Evolutionary conservation across 768 basidiomycete species (phyloP), one percentile per base, ranked within the genome.

Genomic region (Boletus rubescentipes): DNA sequence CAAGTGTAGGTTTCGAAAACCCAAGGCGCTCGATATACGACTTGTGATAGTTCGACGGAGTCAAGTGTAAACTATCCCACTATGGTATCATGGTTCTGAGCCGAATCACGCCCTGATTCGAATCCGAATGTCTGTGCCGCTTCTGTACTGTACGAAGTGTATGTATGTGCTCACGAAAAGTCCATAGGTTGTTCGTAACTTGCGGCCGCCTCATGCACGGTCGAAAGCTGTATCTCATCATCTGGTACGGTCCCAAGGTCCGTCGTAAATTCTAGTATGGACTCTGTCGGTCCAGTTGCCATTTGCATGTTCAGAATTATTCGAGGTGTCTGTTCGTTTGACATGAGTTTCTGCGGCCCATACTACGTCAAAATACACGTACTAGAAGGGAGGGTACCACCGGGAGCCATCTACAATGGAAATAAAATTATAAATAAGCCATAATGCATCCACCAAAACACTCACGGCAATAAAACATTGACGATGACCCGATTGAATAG

Each of bases 381-480:
- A 64, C 63, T 4, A 65, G 34, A 26, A 64, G 2, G 9, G 63
- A 40, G 12, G 63, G 54, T 4, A 46, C 14, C 12, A 40, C n/a
- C 1, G 45, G 3, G 32, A 60, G 2, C 63, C 64, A 64, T 51
- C 63, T 64, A 15, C 21, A 35, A 9, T 26, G 8, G 14, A n/a
- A 42, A 49, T 1, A 9, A 35, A 7, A 34, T 11, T 5, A 18
- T 26, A 18, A 15, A 31, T 42, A 23, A 46, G 42, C 10, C 18
- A 35, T 5, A 10, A 42, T 11, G 12, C 49, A 31, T 18, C 23
- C 26, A 35, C 21, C 3, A 8, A 34, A 23, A 29, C n/a, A 30
- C 63, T 54, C 12, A 63, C 63, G 63, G 60, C 3, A 55, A 12
- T 18, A 66, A 36, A n/a, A 53, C n/a, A 21, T 66, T 66, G 9